Conservation (phyloP, 148 eudicot species). For the Camellia sinensis region DNA sequence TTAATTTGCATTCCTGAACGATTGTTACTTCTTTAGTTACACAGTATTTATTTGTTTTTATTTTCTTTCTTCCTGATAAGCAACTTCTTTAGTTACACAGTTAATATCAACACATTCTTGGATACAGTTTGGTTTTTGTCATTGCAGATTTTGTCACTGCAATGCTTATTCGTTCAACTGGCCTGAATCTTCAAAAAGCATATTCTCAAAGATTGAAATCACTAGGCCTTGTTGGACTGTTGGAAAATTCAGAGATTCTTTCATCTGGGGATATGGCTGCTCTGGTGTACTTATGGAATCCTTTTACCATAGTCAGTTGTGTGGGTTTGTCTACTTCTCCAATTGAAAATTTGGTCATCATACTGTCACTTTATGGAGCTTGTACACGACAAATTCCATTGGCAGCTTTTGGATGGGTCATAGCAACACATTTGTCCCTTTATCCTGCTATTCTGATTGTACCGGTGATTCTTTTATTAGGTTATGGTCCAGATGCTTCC, state of each 20-base stretch:
- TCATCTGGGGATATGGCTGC: conserved; percentile 86
- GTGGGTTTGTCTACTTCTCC: conserved; percentile 86
- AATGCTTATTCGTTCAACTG: conserved; percentile 77
- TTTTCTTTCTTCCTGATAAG: not conserved
- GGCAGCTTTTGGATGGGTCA: conserved; percentile 91
- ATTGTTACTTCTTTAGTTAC: not conserved
- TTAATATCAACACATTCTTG: conserved; percentile 53
- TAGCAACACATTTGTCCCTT: conserved; percentile 87
- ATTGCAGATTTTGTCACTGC: conserved; percentile 88
- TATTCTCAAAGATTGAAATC: conserved; percentile 51
- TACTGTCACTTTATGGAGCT: conserved; percentile 85
- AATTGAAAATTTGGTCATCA: conserved; percentile 66
- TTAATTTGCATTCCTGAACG: not conserved
- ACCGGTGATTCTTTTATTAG: conserved; percentile 78
- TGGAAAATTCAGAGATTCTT: conserved; percentile 45
- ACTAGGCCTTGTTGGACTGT: conserved; percentile 43
- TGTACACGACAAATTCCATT: conserved; percentile 64
- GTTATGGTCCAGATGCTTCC: conserved; percentile 83
- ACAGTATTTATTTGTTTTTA: not conserved
- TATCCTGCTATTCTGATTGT: conserved; percentile 74
- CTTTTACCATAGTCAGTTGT: conserved; percentile 79
- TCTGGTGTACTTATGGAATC: conserved; percentile 92
- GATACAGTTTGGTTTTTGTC: conserved; percentile 94
- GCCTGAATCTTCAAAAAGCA: conserved; percentile 57
- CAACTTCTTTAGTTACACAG: not conserved